Percentiles rank a stretch among this genome's conserved stretches.
These are phyloP conservation scores for Ophiosphaerella narmari DNA, from an alignment of 2,329 filamentous ascomycete genomes.

Conservation along the genomic window DNA sequence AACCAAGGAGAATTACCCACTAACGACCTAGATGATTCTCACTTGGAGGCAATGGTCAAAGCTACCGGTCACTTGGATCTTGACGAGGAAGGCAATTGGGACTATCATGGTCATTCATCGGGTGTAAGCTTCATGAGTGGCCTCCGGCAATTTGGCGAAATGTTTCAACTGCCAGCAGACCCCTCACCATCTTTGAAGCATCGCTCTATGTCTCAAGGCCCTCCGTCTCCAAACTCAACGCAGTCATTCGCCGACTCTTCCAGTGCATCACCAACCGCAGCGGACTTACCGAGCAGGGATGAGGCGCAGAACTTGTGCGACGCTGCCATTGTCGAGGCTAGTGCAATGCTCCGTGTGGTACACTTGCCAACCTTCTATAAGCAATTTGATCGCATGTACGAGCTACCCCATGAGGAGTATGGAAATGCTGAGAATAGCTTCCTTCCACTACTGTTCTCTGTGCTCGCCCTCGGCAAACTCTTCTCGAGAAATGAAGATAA, in stretches of 20 bases:
- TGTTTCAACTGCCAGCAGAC: constrained; percentile 69
- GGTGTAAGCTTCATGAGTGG: constrained; percentile 85
- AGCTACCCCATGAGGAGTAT: constrained; percentile 59
- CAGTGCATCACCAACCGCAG: constrained; percentile 38
- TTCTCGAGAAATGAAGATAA: constrained; percentile 49
- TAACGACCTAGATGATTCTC: constrained; percentile 58
- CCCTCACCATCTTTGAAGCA: constrained; percentile 61
- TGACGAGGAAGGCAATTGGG: constrained; percentile 88
- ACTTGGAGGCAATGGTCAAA: constrained; percentile 93
- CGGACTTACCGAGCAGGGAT: constrained; percentile 69
- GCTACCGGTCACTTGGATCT: constrained; percentile 89
- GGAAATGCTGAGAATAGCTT: constrained; percentile 53
- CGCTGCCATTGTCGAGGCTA: constrained; percentile 65
- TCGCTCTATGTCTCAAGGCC: constrained; percentile 59
- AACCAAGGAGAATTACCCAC: constrained; percentile 20
- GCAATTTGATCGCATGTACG: constrained; percentile 77
- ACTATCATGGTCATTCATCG: constrained; percentile 93
- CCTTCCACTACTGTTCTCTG: constrained; percentile 54
- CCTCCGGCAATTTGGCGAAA: constrained; percentile 83
- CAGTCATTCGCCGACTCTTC: constrained; percentile 64
- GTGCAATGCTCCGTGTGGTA: constrained; percentile 70
- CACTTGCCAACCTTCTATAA: constrained; percentile 82
- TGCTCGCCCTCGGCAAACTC: constrained; percentile 54
- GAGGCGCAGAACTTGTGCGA: constrained; percentile 62
- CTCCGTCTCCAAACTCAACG: constrained; percentile 71